Base-by-base conservation (phyloP, 2,329 filamentous ascomycete genomes). In the Colletotrichum sp. region DNA sequence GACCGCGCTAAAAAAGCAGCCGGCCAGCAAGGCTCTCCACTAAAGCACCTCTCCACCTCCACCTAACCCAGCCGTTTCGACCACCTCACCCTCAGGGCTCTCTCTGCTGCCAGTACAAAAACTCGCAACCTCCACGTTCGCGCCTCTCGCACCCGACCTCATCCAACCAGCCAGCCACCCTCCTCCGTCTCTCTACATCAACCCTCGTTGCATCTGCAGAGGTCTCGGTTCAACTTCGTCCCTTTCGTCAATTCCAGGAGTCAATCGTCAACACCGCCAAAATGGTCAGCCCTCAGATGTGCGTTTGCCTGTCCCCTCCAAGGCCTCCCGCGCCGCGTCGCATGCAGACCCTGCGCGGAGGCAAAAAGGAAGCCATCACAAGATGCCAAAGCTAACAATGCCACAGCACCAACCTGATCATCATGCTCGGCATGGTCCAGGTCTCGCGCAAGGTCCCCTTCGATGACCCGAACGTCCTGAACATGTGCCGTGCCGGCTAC, bases 361-460 rank as follows among this genome's bases (percentile, higher is more conserved):
- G 28, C 61, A 7, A 21, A 32, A 2, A 32, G 7, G 28, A n/a
- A 26, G 28, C 26, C 61, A 26, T 63, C 61, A 26, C 34, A 3
- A 6, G 34, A 63, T 9, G 30, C 14, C n/a, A 36, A 18, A 21
- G 72, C 83, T 83, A 74, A 84, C 79, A 71, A 36, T 56, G 77
- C 77, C 77, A 79, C 86, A 98, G 96, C 82, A 95, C 94, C 85
- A 98, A 98, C 91, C 90, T 98, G 85, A 90, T 95, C 89, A 96
- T 98, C 93, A 96, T 98, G 88, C 92, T 98, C 80, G 94, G 95
- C 84, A 97, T 98, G 94, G 98, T 98, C 95, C 96, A 98, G 90
- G 94, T 98, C 77, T 94, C 96, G 81, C 98, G 98, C 92, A 95
- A 94, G 87, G 93, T 99, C 77, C 95, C 96, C 64, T 98, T 98